These are phyloP conservation scores for Linnemannia schmuckeri DNA, from an alignment of 192 early-diverging fungal genomes.

Conservation along the genomic window DNA sequence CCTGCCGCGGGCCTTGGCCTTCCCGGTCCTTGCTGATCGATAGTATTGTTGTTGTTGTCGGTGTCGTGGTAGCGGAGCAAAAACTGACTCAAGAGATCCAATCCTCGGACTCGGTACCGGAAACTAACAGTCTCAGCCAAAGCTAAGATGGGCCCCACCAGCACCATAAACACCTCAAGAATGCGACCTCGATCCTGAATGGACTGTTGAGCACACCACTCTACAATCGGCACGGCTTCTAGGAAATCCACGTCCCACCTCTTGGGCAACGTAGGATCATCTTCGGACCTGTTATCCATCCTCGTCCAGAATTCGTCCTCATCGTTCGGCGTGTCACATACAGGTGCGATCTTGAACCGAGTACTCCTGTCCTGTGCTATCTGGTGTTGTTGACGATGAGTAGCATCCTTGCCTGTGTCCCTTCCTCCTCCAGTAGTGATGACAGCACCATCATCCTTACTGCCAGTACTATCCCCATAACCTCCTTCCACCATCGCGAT, in stretches of 20 bases:
- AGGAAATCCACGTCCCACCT: conserved; percentile 36
- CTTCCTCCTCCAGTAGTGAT: neutral
- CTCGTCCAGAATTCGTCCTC: conserved; percentile 22
- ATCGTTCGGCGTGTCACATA: conserved; percentile 40
- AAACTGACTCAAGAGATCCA: conserved; percentile 34
- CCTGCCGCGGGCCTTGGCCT: neutral
- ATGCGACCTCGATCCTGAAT: conserved; percentile 35
- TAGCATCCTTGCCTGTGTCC: neutral
- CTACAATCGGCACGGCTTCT: conserved; percentile 27
- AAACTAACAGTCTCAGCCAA: conserved; percentile 24
- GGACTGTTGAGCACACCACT: conserved; percentile 48
- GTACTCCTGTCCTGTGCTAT: neutral
- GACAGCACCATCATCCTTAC: neutral
- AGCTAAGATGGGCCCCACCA: conserved; percentile 32
- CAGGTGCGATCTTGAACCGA: conserved; percentile 30
- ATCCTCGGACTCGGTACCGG: conserved; percentile 25
- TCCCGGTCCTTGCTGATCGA: neutral
- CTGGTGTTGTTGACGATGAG: neutral
- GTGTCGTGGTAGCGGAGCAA: conserved; percentile 19
- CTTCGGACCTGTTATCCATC: conserved; percentile 1
- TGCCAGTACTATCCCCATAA: neutral
- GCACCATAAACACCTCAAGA: conserved; percentile 45
- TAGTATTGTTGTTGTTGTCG: neutral
- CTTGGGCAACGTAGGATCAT: neutral
- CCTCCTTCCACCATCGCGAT: neutral